Evolutionary conservation across 2,329 filamentous ascomycete genomes (phyloP).

Genomic region (Penicillium hordei): DNA sequence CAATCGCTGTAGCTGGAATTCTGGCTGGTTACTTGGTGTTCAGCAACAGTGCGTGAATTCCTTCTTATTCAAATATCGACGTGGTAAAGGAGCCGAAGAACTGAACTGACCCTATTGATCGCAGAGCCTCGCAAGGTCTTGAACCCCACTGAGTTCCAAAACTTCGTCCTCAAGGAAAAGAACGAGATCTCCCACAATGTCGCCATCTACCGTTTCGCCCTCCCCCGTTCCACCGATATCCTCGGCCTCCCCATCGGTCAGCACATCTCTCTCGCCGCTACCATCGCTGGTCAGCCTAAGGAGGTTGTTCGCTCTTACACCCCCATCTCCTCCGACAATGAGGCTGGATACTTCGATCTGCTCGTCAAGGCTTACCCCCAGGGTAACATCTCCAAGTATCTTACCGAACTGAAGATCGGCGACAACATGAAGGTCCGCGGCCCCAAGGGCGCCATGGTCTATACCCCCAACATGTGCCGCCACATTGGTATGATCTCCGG

Average conservation of each 20-base stretch:
- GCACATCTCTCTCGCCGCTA: constrained; percentile 93
- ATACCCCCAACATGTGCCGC: constrained; percentile 93
- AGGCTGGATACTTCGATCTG: constrained; percentile 89
- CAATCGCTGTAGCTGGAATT: constrained; percentile 63
- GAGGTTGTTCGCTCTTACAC: constrained; percentile 91
- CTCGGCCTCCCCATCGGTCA: constrained; percentile 97
- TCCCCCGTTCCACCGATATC: constrained; percentile 74
- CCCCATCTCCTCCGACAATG: constrained; percentile 83
- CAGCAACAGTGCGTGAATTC: constrained; percentile 61
- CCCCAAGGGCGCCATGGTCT: constrained; percentile 97
- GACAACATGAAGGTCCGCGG: constrained; percentile 87
- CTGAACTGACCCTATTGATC: constrained; percentile 13
- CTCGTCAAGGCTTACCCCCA: constrained; percentile 97
- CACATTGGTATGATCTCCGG: constrained; percentile 98
- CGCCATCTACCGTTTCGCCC: constrained; percentile 93
- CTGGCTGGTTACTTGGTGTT: constrained; percentile 72
- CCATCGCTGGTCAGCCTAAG: constrained; percentile 72
- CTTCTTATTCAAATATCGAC: background rate
- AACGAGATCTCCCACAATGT: constrained; percentile 97
- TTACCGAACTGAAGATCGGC: constrained; percentile 78
- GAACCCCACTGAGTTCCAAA: constrained; percentile 82
- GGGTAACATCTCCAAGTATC: constrained; percentile 94
- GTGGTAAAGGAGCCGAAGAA: background rate
- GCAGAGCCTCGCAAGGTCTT: constrained; percentile 77
- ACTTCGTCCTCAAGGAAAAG: constrained; percentile 92